Evolutionary conservation across 768 basidiomycete species (phyloP).

Genomic region (Trametopsis cervina): DNA sequence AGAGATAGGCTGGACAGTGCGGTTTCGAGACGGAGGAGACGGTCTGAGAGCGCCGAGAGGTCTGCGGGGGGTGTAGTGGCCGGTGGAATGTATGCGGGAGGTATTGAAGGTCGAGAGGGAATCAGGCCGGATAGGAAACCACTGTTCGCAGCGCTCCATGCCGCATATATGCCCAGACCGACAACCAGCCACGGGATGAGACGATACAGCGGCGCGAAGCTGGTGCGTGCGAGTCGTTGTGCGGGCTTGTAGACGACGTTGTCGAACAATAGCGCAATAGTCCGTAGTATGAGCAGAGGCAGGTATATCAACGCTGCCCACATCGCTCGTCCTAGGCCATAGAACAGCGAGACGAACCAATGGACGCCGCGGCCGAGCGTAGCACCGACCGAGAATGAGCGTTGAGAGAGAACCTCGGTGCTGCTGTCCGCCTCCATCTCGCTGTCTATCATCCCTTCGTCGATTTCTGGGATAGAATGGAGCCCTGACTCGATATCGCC

Average conservation of each 20-base stretch:
- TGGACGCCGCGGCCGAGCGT: slow-evolving; percentile 39
- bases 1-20: slow-evolving; percentile 53
- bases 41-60: slow-evolving; percentile 55
- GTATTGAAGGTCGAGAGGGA: slow-evolving; percentile 21
- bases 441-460: slow-evolving; percentile 33
- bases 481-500: slow-evolving; percentile 45
- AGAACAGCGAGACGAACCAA: slow-evolving; percentile 20
- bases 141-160: slow-evolving; percentile 35
- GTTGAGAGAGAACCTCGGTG: slow-evolving; percentile 23
- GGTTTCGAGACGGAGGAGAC: slow-evolving; percentile 57
- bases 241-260: slow-evolving; percentile 42
- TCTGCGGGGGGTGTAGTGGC: slow-evolving; percentile 50
- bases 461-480: slow-evolving; percentile 57
- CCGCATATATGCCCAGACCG: slow-evolving; percentile 35
- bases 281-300: slow-evolving; percentile 21
- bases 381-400: slow-evolving; percentile 39
- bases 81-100: slow-evolving; percentile 42
- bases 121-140: slow-evolving; percentile 19
- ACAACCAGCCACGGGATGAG: slow-evolving; percentile 38
- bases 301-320: slow-evolving; percentile 16
- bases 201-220: slow-evolving; percentile 23
- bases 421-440: slow-evolving; percentile 18
- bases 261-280: slow-evolving; percentile 44
- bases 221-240: slow-evolving; percentile 30
- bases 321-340: slow-evolving; percentile 12